Evolutionary conservation across 1,284 basidiomycete genomes (phyloP).

Genomic region (Rugosomyces carneus): DNA sequence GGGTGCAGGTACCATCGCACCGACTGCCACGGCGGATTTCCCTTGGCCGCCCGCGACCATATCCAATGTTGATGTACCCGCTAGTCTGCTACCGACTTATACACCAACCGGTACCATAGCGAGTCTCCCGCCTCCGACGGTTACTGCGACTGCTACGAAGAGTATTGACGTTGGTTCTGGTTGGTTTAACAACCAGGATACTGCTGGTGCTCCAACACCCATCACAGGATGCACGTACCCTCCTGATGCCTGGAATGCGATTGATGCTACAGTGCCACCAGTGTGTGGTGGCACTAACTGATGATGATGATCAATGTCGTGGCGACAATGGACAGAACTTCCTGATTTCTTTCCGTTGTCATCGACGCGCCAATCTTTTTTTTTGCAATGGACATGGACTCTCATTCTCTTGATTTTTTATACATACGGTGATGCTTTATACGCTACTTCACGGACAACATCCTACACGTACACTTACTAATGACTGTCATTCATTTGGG

Average conservation of each 20-base stretch:
- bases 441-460: too few species aligned
- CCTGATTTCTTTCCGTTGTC: background rate
- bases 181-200: constrained; percentile 65
- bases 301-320: background rate
- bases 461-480: too few species aligned
- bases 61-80: constrained; percentile 36
- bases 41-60: constrained; percentile 38
- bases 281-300: constrained; percentile 31
- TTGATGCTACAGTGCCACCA: constrained; percentile 39
- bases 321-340: constrained; percentile 6
- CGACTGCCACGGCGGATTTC: constrained; percentile 28
- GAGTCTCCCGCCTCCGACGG: constrained; percentile 49
- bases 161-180: constrained; percentile 53
- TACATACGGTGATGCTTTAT: too few species aligned
- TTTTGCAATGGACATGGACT: background rate
- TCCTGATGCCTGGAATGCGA: constrained; percentile 49
- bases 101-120: constrained; percentile 56
- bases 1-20: constrained; percentile 32
- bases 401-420: background rate
- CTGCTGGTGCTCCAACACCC: constrained; percentile 44
- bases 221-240: constrained; percentile 63
- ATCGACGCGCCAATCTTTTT: background rate
- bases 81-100: constrained; percentile 49
- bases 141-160: constrained; percentile 43
- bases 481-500: too few species aligned